Base-by-base conservation (phyloP, 2,329 filamentous ascomycete species). In the Endothia cerciana region DNA sequence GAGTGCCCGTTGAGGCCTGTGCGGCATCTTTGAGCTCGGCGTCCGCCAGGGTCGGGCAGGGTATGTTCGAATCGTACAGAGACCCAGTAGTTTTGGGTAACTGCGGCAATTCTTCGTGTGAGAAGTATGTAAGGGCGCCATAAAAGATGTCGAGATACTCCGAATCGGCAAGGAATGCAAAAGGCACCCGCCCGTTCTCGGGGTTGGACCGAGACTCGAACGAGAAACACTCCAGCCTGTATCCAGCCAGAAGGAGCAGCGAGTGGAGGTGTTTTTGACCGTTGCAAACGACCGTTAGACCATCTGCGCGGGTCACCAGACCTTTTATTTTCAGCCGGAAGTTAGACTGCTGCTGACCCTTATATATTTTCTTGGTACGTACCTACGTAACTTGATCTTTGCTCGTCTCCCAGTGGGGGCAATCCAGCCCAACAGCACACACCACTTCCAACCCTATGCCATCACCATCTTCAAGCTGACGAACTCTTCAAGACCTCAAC, bases 201-300 rank as follows among this genome's bases (percentile, higher is more conserved):
- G 55, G 13, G 36, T 57, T 40, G 36, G 36, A 57, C 55, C n/a
- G 33, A 38, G 33, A 25, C 10, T 2, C 19, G n/a, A 36, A 4
- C 19, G 19, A 4, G 33, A 58, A 58, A 58, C 22, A 58, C 55
- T 58, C 55, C 33, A 40, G n/a, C 33, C 55, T 58, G 55, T 58
- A 58, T 58, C 55, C 33, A 22, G 33, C 55, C 33, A 22, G 33
- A 25, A 40, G 55, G 38, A 58, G 55, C 41, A 7, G 36, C 55
- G 55, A 25, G 17, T 40, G 33, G 55, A 58, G 55, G 55, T 58
- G 22, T 58, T 58, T 58, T 58, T 22, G n/a, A 58, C 5, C 19
- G 22, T 15, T 15, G 55, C 38, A 22, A 38, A 15, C n/a, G 25
- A 25, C 55, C 55, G 38, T 25, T 58, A 40, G 55, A n/a, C 30